These are phyloP conservation scores for Naganishia vaughanmartiniae DNA, from an alignment of 768 basidiomycete species.

Conservation along the genomic window DNA sequence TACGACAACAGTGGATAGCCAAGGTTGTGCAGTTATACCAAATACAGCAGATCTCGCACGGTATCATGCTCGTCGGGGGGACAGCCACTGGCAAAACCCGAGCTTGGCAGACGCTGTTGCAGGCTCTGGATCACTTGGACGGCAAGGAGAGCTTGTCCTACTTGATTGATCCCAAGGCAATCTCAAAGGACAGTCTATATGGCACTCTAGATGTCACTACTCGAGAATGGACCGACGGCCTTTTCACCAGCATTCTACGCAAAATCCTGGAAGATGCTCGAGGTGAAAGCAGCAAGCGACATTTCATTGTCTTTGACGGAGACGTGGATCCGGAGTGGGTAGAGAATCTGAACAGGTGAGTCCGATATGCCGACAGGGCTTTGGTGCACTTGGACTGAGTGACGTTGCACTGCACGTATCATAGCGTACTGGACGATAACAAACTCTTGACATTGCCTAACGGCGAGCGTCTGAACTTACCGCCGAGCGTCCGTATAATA, in stretches of 20 bases:
- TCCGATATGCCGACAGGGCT: constrained; percentile 21
- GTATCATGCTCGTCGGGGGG: constrained; percentile 99
- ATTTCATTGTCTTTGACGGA: constrained; percentile 99
- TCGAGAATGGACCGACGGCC: constrained; percentile 97
- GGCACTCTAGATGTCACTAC: constrained; percentile 96
- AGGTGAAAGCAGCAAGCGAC: constrained; percentile 90
- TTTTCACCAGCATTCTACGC: constrained; percentile 94
- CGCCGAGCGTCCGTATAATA: constrained; percentile 96
- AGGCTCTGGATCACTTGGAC: constrained; percentile 84
- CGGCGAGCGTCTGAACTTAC: constrained; percentile 94
- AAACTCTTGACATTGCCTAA: constrained; percentile 94
- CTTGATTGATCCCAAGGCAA: constrained; percentile 98
- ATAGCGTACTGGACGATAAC: constrained; percentile 96
- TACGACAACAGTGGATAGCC: constrained; percentile 83
- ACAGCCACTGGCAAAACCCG: constrained; percentile 96
- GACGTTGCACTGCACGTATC: constrained; percentile 16
- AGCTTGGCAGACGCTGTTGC: constrained; percentile 90
- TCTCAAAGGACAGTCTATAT: constrained; percentile 96
- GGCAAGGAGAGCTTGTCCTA: constrained; percentile 89
- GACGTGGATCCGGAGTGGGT: constrained; percentile 99
- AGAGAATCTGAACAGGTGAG: constrained; percentile 94
- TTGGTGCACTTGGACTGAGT: neutral
- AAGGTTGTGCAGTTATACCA: constrained; percentile 98
- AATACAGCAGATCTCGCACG: constrained; percentile 99
- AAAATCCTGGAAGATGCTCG: constrained; percentile 99